Evolutionary conservation across 2,329 filamentous ascomycete genomes (phyloP).

Genomic region (Fonsecaea pugnacius): DNA sequence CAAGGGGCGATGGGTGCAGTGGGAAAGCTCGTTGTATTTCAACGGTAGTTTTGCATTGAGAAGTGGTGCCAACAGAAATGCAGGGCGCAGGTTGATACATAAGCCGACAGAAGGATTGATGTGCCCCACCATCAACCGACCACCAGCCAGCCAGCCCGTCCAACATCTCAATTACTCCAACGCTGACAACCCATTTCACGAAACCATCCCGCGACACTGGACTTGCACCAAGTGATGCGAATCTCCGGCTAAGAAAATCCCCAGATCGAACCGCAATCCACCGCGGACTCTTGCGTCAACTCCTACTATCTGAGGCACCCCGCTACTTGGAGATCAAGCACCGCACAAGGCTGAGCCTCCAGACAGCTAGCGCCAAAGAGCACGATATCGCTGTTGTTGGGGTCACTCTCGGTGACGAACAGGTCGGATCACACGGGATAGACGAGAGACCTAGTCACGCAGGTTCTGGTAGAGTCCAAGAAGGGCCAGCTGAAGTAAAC

Average conservation of each 20-base stretch:
- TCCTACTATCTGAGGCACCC: background rate
- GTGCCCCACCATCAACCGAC: slow-evolving; percentile 9
- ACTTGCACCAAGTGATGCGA: background rate
- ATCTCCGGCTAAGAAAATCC: background rate
- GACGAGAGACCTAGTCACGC: background rate
- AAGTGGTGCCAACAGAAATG: background rate
- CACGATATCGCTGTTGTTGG: background rate
- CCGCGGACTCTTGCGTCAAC: background rate
- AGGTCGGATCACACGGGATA: background rate
- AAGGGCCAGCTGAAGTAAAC: background rate
- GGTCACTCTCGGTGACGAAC: background rate
- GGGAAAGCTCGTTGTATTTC: background rate
- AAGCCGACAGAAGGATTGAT: background rate
- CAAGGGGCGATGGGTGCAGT: background rate
- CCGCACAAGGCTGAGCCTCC: background rate
- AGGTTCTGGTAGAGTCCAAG: background rate
- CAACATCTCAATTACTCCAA: background rate
- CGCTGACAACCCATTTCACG: background rate
- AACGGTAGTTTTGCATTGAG: background rate
- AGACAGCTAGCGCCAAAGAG: background rate
- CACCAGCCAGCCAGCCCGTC: background rate
- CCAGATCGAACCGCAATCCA: background rate
- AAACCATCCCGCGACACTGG: background rate
- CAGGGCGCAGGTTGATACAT: slow-evolving; percentile 1
- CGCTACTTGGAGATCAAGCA: background rate